These are phyloP conservation scores for Capsicum chinense DNA, from an alignment of 257 asterid genomes.

Conservation along the genomic window DNA sequence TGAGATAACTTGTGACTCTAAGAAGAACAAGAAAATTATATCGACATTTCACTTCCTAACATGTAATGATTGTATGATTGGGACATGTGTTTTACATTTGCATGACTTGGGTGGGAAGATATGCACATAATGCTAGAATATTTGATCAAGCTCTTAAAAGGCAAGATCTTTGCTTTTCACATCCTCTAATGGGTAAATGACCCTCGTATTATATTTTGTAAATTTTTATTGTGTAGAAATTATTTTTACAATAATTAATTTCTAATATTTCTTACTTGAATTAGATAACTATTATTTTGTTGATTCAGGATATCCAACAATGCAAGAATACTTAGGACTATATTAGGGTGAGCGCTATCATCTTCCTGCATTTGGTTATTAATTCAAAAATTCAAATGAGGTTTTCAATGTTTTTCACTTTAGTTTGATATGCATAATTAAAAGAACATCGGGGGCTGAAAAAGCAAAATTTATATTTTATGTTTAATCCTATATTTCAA, in stretches of 20 bases:
- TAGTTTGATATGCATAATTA: not conserved
- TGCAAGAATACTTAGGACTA: not conserved
- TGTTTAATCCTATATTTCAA: not conserved
- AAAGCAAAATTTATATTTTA: not conserved
- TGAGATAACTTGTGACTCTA: too few species aligned
- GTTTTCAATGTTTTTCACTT: not conserved
- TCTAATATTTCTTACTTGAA: not conserved
- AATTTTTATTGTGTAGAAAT: not conserved
- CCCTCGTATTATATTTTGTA: not conserved
- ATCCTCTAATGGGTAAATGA: not conserved
- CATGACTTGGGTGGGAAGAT: not conserved
- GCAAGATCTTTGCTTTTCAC: not conserved
- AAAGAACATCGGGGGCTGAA: not conserved
- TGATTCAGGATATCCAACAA: not conserved
- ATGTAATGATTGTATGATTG: not conserved
- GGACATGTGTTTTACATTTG: conserved; percentile 22
- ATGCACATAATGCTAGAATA: not conserved
- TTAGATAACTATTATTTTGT: not conserved
- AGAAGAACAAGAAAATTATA: not conserved
- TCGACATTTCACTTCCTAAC: not conserved
- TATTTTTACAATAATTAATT: not conserved
- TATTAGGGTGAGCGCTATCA: not conserved
- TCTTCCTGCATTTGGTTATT: not conserved
- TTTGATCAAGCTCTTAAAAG: not conserved
- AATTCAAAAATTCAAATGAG: not conserved